Evolutionary conservation across 805 yeast species (phyloP).

Genomic region (Kuraishia ogatae): DNA sequence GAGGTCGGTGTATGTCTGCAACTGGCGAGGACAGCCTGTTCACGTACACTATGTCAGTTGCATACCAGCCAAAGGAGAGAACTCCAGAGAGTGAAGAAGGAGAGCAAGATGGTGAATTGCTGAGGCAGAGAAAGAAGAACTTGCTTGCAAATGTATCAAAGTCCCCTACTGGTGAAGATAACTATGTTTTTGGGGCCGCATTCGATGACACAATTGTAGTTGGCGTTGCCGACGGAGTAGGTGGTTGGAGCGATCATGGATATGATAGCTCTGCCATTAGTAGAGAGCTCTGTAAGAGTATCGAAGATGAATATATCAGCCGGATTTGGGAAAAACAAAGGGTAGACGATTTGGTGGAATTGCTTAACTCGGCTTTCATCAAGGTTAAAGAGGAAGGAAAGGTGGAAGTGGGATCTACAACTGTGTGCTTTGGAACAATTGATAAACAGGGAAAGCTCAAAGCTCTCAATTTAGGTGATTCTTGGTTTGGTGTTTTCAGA

Average conservation of each 20-base stretch:
- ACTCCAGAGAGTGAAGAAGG: conserved; percentile 32
- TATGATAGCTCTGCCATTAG: conserved; percentile 84
- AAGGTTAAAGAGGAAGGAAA: conserved; percentile 42
- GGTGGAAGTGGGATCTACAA: conserved; percentile 88
- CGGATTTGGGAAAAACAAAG: conserved; percentile 12
- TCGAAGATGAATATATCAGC: conserved; percentile 25
- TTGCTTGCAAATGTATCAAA: conserved; percentile 13
- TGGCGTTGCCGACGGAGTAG: conserved; percentile 96
- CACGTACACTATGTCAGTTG: conserved; percentile 52
- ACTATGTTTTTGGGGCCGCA: conserved; percentile 42
- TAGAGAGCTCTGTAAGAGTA: conserved; percentile 59
- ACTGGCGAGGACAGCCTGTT: conserved; percentile 16
- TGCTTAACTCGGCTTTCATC: conserved; percentile 50
- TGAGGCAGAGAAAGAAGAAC: conserved; percentile 15
- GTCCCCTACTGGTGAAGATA: conserved; percentile 77
- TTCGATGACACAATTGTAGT: conserved; percentile 38
- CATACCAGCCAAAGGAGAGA: conserved; percentile 68
- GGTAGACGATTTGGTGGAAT: conserved; percentile 26
- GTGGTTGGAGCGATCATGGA: conserved; percentile 94
- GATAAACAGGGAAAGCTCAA: conserved; percentile 41
- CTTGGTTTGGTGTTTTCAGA: conserved; percentile 87
- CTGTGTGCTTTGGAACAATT: conserved; percentile 78
- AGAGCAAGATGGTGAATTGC: conserved; percentile 24
- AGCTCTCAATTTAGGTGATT: conserved; percentile 86
- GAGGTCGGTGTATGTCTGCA: neutral